Base-by-base conservation (phyloP, 1,284 basidiomycete species). In the Ustilago curta region DNA sequence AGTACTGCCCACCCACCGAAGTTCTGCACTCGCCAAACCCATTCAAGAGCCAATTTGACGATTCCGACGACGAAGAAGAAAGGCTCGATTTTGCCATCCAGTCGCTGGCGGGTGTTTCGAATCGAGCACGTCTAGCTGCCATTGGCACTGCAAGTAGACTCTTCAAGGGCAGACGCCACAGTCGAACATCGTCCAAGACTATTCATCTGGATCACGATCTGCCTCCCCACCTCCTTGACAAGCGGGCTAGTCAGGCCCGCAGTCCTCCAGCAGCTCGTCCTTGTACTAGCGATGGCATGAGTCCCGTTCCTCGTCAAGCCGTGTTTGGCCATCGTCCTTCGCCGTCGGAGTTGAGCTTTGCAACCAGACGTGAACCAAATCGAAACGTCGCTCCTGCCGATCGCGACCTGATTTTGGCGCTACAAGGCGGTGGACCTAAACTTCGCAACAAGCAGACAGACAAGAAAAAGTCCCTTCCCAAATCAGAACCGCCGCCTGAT, bases 11-110 rank as follows among this genome's bases (percentile, higher is more conserved):
- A 7, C 16, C 49, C 2, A 32, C 43, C 9, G 51, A 57, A 4
- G 23, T 42, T 9, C 9, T 50, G 2, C 40, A 25, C 2, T 57
- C 68, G 0, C 68, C 58, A 0, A 45, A 65, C 6, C 58, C 45
- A 0, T 21, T 72, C 44, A 63, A 58, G 31, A 76, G 73, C 53
- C 53, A 53, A 8, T 76, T 76, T 21, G 68, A 70, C 14, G 73
- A 76, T 40, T 76, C 73, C 11, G 73, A 76, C 35, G 73, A 76
- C 19, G 73, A 76, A 21, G 68, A 68, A 23, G 68, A 68, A 19
- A 60, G 53, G 55, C 54, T 69, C 27, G 42, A 67, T 16, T 9
- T 14, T 1, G 31, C 37, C 35, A 31, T 47, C 7, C 50, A 42
- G 1, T 43, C 59, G 21, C 25, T 59, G 4, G 23, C 65, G 0